These are phyloP conservation scores for Linaria vulgaris DNA, from an alignment of 257 asterid species.

Conservation along the genomic window DNA sequence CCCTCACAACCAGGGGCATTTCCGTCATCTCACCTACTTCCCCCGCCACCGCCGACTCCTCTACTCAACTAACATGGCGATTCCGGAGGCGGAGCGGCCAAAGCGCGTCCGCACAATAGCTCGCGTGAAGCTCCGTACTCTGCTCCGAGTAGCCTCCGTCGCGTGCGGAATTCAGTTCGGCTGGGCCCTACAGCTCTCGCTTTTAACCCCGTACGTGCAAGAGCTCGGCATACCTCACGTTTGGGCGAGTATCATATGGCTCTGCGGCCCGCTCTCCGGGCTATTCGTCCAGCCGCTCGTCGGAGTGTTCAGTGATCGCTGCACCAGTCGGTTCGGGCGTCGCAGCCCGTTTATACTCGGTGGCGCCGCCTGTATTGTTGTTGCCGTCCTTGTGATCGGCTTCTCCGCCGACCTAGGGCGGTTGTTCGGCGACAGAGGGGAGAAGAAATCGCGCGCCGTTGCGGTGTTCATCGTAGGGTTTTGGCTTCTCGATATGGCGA, in stretches of 20 bases:
- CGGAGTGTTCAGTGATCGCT: conserved; percentile 71
- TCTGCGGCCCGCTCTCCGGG: conserved; percentile 87
- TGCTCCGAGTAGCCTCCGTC: conserved; percentile 74
- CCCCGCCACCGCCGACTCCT: neutral
- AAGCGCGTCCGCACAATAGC: neutral
- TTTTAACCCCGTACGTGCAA: conserved; percentile 79
- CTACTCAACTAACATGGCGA: too few relatives aligned
- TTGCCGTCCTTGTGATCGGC: conserved; percentile 67
- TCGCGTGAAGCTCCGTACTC: conserved; percentile 45
- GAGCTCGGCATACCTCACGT: conserved; percentile 90
- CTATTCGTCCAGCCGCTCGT: conserved; percentile 82
- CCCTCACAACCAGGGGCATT: neutral
- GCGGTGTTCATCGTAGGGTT: conserved; percentile 68
- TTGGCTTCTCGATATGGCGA: conserved; percentile 88
- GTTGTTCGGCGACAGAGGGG: conserved; percentile 61
- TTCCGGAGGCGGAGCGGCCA: neutral
- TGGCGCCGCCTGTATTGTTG: conserved; percentile 62
- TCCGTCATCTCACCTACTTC: neutral
- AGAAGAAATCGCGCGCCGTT: conserved; percentile 52
- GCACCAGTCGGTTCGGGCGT: conserved; percentile 72
- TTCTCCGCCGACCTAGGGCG: conserved; percentile 77
- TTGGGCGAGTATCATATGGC: conserved; percentile 86
- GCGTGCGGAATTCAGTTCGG: conserved; percentile 97
- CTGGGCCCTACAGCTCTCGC: conserved; percentile 82
- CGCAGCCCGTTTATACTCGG: conserved; percentile 74